phyloP scores from a whole-genome alignment of 495 filamentous ascomycete genomes.

The Lasiosphaeriaceae sp. region DNA sequence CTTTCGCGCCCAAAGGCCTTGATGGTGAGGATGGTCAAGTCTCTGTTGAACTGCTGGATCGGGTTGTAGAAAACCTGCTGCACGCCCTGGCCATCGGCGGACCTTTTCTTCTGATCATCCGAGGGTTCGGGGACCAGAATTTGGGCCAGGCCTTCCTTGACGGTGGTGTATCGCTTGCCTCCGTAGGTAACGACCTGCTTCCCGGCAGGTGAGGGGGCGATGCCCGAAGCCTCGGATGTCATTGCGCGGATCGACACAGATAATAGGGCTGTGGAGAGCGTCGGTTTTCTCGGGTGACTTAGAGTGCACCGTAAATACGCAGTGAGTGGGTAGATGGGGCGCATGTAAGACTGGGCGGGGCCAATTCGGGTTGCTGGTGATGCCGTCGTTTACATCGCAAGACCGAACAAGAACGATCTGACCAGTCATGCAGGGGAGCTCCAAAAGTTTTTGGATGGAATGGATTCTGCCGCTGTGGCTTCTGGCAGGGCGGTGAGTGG shows the following conservation, averaged over 20 bases:
- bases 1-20: conserved; percentile 73
- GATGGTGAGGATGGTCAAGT: conserved; percentile 88
- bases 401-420: too few species aligned
- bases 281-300: background rate
- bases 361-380: too few species aligned
- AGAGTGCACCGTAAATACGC: background rate
- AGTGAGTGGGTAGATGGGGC: background rate
- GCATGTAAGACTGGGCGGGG: too few species aligned
- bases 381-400: too few species aligned
- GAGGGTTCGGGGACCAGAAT: conserved; percentile 41
- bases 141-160: conserved; percentile 44
- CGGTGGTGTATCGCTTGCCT: conserved; percentile 36
- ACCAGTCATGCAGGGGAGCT: too few species aligned
- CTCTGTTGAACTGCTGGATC: conserved; percentile 97
- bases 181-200: conserved; percentile 33
- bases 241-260: conserved; percentile 16
- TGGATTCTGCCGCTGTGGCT: too few species aligned
- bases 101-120: conserved; percentile 21
- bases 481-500: too few species aligned
- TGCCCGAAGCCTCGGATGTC: conserved; percentile 21
- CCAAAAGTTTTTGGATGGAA: too few species aligned
- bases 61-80: conserved; percentile 97
- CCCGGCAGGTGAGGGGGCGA: conserved; percentile 24
- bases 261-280: background rate
- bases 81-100: conserved; percentile 35